Conservation (phyloP, 148 eudicot genomes). For the Rhododendron molle region DNA sequence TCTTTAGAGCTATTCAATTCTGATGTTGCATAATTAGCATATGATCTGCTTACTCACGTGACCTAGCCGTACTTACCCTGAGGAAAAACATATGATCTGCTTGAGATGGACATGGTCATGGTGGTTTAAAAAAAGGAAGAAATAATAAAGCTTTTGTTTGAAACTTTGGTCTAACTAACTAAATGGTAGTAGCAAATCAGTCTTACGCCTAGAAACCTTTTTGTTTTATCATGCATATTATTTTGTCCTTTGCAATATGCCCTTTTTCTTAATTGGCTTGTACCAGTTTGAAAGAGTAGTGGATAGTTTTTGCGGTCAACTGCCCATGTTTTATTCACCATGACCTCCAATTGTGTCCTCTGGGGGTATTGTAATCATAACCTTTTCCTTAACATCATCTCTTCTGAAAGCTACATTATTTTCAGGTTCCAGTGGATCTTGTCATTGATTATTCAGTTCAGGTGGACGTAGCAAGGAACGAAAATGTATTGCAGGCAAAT, state of each 20-base stretch:
- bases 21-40: no score
- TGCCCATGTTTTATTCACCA: not conserved
- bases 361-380: not conserved
- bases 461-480: conserved; percentile 78
- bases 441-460: conserved; percentile 94
- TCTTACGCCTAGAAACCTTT: not conserved
- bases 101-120: no score
- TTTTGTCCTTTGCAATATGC: not conserved
- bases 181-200: no score
- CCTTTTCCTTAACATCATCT: not conserved
- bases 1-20: no score
- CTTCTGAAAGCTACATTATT: not conserved
- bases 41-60: no score
- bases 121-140: no score
- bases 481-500: conserved; percentile 79
- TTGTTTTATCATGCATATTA: not conserved
- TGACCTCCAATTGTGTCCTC: not conserved
- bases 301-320: not conserved
- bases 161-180: no score
- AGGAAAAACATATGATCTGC: no score
- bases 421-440: conserved; percentile 94
- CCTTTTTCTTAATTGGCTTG: not conserved
- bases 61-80: no score
- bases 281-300: not conserved
- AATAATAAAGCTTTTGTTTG: no score